phyloP scores from a whole-genome alignment of 2,329 filamentous ascomycete species.

The Pseudogymnoascus sp. region DNA sequence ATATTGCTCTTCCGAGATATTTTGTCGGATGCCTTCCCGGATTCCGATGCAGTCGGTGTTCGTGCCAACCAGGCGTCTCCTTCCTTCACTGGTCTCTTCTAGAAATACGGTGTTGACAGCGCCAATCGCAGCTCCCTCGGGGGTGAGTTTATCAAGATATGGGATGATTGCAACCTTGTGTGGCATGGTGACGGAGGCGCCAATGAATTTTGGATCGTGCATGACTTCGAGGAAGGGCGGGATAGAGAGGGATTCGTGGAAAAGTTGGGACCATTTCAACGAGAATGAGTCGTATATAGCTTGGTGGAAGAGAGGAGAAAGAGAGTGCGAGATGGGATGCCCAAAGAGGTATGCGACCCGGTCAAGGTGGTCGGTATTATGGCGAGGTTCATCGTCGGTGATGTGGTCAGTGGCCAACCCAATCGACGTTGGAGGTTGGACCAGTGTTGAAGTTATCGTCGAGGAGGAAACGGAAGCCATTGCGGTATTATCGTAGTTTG shows the following conservation, averaged over 20 bases:
- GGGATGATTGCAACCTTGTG: conserved; percentile 72
- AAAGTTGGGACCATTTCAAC: conserved; percentile 44
- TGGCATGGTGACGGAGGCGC: conserved; percentile 73
- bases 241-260: conserved; percentile 47
- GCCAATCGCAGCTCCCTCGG: conserved; percentile 65
- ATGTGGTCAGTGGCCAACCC: background rate
- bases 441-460: background rate
- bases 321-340: conserved; percentile 47
- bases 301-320: conserved; percentile 48
- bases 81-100: conserved; percentile 33
- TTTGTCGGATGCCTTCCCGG: conserved; percentile 61
- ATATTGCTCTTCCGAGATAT: conserved; percentile 38
- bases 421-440: background rate
- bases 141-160: conserved; percentile 65
- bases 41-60: conserved; percentile 80
- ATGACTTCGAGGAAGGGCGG: conserved; percentile 44
- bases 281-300: conserved; percentile 45
- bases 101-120: conserved; percentile 76
- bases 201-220: conserved; percentile 54
- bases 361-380: background rate
- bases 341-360: conserved; percentile 45
- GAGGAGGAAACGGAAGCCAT: background rate
- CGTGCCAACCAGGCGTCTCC: conserved; percentile 54
- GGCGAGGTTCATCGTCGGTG: conserved; percentile 1
- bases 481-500: background rate